Conservation (phyloP, 2,329 filamentous ascomycete genomes). For the Fusarium xyrophilum region DNA sequence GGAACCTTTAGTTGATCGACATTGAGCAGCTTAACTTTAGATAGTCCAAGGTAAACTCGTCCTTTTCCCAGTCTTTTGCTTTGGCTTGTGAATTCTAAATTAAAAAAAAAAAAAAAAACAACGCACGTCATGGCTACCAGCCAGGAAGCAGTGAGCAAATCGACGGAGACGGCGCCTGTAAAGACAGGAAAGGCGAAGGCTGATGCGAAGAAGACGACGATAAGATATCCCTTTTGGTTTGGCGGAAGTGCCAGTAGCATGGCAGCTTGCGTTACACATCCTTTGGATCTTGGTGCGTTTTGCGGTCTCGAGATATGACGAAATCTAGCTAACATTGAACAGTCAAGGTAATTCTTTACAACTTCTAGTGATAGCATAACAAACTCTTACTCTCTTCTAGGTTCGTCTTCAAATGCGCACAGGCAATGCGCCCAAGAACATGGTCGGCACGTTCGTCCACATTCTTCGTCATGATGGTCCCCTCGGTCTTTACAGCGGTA, state of each 20-base stretch:
- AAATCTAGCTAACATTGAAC: slow-evolving; percentile 36
- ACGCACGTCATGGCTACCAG: slow-evolving; percentile 32
- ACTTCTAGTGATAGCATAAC: background rate
- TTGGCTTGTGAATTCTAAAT: slow-evolving; percentile 1
- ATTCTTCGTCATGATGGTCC: slow-evolving; percentile 78
- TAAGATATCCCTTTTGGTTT: slow-evolving; percentile 89
- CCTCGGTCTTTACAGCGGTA: slow-evolving; percentile 85
- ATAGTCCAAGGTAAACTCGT: slow-evolving; percentile 22
- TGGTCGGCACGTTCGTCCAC: slow-evolving; percentile 85
- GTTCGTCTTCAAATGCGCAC: slow-evolving; percentile 87
- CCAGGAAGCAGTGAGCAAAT: slow-evolving; percentile 27
- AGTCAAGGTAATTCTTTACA: slow-evolving; percentile 57
- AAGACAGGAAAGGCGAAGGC: slow-evolving; percentile 42
- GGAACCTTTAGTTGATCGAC: slow-evolving; percentile 6
- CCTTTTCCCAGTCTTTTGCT: background rate
- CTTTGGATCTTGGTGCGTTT: slow-evolving; percentile 82
- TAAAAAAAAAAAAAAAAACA: background rate
- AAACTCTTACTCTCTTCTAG: slow-evolving; percentile 50
- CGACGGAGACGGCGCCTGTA: slow-evolving; percentile 6
- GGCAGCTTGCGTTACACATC: slow-evolving; percentile 91
- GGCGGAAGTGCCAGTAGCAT: slow-evolving; percentile 93
- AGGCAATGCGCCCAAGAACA: slow-evolving; percentile 76
- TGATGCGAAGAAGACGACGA: slow-evolving; percentile 48
- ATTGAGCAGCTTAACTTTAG: slow-evolving; percentile 26
- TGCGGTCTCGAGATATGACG: background rate